Evolutionary conservation across 2,329 filamentous ascomycete species (phyloP).

Genomic region (Ophiostoma sp.): DNA sequence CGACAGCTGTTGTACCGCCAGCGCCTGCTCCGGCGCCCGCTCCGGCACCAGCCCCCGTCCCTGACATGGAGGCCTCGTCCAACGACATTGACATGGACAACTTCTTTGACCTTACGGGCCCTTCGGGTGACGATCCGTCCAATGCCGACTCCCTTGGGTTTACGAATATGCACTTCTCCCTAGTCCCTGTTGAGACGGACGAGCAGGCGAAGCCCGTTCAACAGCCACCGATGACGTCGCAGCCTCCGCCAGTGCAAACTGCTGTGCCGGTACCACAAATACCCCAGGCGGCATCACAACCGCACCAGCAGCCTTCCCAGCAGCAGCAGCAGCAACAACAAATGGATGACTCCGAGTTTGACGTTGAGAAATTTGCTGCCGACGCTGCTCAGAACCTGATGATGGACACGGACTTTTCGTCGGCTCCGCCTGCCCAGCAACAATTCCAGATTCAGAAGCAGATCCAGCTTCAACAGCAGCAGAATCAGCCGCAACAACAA

Average conservation of each 20-base stretch:
- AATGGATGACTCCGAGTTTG: conserved; percentile 44
- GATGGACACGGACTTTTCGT: conserved; percentile 26
- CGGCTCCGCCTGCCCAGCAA: not conserved
- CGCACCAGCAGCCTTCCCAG: not conserved
- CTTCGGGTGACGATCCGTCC: conserved; percentile 24
- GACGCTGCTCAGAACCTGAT: conserved; percentile 35
- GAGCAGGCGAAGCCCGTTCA: conserved; percentile 27
- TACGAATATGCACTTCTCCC: conserved; percentile 58
- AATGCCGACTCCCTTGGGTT: conserved; percentile 49
- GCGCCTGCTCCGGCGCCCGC: conserved; percentile 5
- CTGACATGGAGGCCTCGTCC: conserved; percentile 25
- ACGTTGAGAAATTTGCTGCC: conserved; percentile 46
- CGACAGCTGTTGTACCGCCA: not conserved
- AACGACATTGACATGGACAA: conserved; percentile 25
- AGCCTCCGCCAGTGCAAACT: conserved; percentile 19
- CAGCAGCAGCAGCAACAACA: not conserved
- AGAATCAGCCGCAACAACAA: conserved; percentile 21
- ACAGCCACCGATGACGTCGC: not conserved
- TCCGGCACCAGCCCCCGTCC: conserved; percentile 29
- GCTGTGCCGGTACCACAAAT: conserved; percentile 23
- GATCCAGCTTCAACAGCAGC: not conserved
- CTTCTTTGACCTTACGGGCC: conserved; percentile 27
- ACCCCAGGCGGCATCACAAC: not conserved
- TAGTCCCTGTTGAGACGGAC: conserved; percentile 45
- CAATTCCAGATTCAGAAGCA: not conserved